phyloP scores from a whole-genome alignment of 805 yeast species.

The Kurtzmaniella fragi region DNA sequence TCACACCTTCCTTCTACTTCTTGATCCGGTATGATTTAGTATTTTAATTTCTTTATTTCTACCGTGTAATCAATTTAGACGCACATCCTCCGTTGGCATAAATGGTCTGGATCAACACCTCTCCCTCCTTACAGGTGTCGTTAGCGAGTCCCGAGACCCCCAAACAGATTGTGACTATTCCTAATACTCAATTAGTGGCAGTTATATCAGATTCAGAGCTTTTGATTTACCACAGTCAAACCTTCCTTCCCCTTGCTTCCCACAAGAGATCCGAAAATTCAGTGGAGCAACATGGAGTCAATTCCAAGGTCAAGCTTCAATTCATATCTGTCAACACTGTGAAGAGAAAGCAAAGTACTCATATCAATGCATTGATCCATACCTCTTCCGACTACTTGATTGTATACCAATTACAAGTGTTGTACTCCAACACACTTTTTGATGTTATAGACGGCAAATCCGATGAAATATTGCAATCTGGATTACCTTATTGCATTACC shows the following conservation, averaged over 20 bases:
- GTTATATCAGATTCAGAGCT: conserved; percentile 26
- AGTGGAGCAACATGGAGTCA: conserved; percentile 43
- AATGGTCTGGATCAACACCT: conserved; percentile 35
- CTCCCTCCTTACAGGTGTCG: conserved; percentile 25
- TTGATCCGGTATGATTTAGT: too few species aligned
- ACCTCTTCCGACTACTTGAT: conserved; percentile 37
- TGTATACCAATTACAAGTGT: conserved; percentile 34
- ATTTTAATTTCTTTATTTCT: too few species aligned
- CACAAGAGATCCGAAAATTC: conserved; percentile 43
- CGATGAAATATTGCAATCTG: conserved; percentile 28
- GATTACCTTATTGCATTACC: conserved; percentile 26
- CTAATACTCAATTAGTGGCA: conserved; percentile 23
- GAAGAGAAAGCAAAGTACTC: conserved; percentile 20
- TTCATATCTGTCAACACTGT: conserved; percentile 31
- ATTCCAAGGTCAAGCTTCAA: conserved; percentile 36
- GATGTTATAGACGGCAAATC: conserved; percentile 23
- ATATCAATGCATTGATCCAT: conserved; percentile 33
- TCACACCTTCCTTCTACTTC: too few species aligned
- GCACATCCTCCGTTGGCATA: too few species aligned
- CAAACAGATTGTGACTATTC: conserved; percentile 17
- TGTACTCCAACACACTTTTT: conserved; percentile 26
- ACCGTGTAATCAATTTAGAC: too few species aligned
- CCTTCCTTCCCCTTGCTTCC: conserved; percentile 40
- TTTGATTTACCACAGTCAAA: conserved; percentile 23
- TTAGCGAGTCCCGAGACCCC: conserved; percentile 13